Evolutionary conservation across 2,329 filamentous ascomycete species (phyloP).

Genomic region (Claviceps pusilla): DNA sequence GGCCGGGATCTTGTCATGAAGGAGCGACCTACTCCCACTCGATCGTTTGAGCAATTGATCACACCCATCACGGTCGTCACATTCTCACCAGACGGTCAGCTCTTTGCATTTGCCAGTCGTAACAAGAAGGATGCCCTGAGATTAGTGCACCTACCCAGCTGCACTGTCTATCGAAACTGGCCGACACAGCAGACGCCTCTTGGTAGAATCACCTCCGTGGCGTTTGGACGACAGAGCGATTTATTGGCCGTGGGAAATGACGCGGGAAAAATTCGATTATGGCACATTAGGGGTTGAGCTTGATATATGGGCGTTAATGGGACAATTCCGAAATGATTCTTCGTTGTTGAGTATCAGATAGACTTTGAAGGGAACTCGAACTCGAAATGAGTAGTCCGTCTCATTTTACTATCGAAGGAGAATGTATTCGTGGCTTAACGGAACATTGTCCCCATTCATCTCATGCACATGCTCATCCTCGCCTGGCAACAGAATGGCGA

Average conservation of each 20-base stretch:
- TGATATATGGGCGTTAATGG: not conserved
- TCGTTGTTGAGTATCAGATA: not conserved
- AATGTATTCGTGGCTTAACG: not conserved
- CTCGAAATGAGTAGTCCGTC: not conserved
- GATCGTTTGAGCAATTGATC: slow-evolving; percentile 70
- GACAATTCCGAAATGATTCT: not conserved
- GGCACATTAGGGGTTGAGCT: slow-evolving; percentile 61
- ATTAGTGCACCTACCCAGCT: slow-evolving; percentile 78
- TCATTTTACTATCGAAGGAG: not conserved
- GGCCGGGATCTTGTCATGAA: slow-evolving; percentile 38
- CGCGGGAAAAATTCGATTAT: slow-evolving; percentile 71
- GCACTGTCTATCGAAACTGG: slow-evolving; percentile 94
- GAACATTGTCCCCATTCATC: not conserved
- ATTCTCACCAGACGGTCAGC: slow-evolving; percentile 80
- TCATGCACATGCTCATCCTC: not conserved
- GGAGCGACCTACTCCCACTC: slow-evolving; percentile 53
- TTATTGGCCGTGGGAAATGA: slow-evolving; percentile 80
- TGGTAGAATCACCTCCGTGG: slow-evolving; percentile 63
- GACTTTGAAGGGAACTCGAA: not conserved
- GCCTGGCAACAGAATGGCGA: not conserved
- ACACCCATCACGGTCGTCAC: slow-evolving; percentile 66
- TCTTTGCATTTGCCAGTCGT: slow-evolving; percentile 71
- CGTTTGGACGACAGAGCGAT: slow-evolving; percentile 50
- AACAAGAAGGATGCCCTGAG: slow-evolving; percentile 81
- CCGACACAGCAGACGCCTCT: slow-evolving; percentile 80